These are phyloP conservation scores for Davidsoniella eucalypti DNA, from an alignment of 2,329 filamentous ascomycete species.

Conservation along the genomic window DNA sequence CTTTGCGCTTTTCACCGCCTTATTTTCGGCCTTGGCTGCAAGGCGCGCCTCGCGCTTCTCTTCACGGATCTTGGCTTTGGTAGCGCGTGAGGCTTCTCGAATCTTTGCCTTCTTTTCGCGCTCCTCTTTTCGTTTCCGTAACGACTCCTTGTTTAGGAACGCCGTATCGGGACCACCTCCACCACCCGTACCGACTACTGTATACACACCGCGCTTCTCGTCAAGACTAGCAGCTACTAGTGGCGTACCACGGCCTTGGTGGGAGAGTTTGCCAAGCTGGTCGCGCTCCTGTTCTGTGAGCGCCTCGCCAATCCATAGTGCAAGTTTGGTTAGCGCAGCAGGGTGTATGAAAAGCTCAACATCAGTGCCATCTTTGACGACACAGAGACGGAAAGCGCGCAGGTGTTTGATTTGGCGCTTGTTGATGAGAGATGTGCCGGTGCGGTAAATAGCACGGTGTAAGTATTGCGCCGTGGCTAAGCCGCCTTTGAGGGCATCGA, in stretches of 20 bases:
- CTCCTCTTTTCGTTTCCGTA: slow-evolving; percentile 44
- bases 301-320: slow-evolving; percentile 86
- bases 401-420: slow-evolving; percentile 91
- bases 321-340: slow-evolving; percentile 80
- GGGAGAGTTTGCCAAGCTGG: slow-evolving; percentile 47
- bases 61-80: slow-evolving; percentile 40
- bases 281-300: slow-evolving; percentile 79
- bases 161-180: slow-evolving; percentile 61
- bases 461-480: slow-evolving; percentile 76
- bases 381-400: slow-evolving; percentile 81
- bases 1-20: slow-evolving; percentile 12
- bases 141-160: slow-evolving; percentile 50
- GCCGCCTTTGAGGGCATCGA: slow-evolving; percentile 59
- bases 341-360: slow-evolving; percentile 85
- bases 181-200: slow-evolving; percentile 84
- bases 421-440: slow-evolving; percentile 75
- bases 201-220: slow-evolving; percentile 71
- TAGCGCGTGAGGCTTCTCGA: slow-evolving; percentile 39
- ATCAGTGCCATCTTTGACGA: slow-evolving; percentile 90
- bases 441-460: slow-evolving; percentile 82
- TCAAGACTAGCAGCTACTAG: slow-evolving; percentile 83
- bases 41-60: slow-evolving; percentile 33
- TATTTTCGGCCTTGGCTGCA: neutral
- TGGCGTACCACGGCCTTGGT: slow-evolving; percentile 59
- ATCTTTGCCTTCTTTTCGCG: slow-evolving; percentile 46